phyloP scores from a whole-genome alignment of 2,329 filamentous ascomycete species.

The Cercospora sp. region DNA sequence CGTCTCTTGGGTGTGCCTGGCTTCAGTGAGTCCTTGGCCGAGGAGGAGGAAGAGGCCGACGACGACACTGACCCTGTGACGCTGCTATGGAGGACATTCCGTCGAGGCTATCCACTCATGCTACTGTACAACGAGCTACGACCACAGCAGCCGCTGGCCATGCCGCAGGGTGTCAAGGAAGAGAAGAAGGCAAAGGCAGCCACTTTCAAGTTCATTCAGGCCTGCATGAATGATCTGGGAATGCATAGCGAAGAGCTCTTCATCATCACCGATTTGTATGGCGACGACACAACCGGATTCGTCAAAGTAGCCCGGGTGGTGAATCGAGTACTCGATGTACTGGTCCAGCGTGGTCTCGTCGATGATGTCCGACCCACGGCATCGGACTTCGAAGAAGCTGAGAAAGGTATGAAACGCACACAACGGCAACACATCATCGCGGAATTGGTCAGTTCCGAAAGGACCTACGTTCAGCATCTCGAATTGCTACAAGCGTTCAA shows the following conservation, averaged over 20 bases:
- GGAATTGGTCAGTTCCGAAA: slow-evolving; percentile 90
- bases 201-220: slow-evolving; percentile 88
- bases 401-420: slow-evolving; percentile 55
- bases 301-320: slow-evolving; percentile 95
- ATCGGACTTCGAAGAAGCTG: slow-evolving; percentile 54
- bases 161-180: slow-evolving; percentile 56
- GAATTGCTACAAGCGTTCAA: slow-evolving; percentile 93
- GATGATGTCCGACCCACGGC: slow-evolving; percentile 55
- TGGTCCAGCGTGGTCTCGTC: slow-evolving; percentile 75
- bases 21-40: slow-evolving; percentile 72
- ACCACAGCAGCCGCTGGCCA: slow-evolving; percentile 62
- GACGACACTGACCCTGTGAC: slow-evolving; percentile 79
- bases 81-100: slow-evolving; percentile 83
- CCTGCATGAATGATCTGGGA: slow-evolving; percentile 78
- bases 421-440: slow-evolving; percentile 86
- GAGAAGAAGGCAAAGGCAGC: slow-evolving; percentile 81
- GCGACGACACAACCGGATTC: slow-evolving; percentile 93
- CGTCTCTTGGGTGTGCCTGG: slow-evolving; percentile 79
- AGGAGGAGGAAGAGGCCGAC: slow-evolving; percentile 69
- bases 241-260: slow-evolving; percentile 83
- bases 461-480: slow-evolving; percentile 96
- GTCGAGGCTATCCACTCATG: slow-evolving; percentile 79
- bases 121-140: slow-evolving; percentile 84
- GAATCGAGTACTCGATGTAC: slow-evolving; percentile 84
- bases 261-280: slow-evolving; percentile 86